phyloP scores from a whole-genome alignment of 805 yeast species.

The Zygosaccharomyces rouxii region DNA sequence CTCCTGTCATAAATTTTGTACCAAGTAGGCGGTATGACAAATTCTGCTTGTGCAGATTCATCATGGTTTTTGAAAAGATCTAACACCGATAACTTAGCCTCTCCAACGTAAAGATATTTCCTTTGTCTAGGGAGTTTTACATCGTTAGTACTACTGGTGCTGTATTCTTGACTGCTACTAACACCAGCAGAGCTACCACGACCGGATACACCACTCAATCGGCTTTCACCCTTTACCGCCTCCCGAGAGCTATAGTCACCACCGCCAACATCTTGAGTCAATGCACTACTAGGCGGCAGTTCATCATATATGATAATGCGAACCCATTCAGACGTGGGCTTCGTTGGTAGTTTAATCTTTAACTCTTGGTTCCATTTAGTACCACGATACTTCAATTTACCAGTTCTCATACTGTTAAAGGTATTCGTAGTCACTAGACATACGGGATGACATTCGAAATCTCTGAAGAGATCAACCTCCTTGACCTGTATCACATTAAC shows the following conservation, averaged over 20 bases:
- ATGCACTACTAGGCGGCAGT: slow-evolving; percentile 15
- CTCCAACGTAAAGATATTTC: slow-evolving; percentile 31
- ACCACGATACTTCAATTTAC: slow-evolving; percentile 20
- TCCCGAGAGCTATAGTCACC: slow-evolving; percentile 1
- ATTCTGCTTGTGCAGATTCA: slow-evolving; percentile 19
- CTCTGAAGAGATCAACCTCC: slow-evolving; percentile 23
- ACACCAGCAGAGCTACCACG: background rate
- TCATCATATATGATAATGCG: slow-evolving; percentile 32
- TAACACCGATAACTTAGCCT: slow-evolving; percentile 27
- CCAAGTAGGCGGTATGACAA: slow-evolving; percentile 22
- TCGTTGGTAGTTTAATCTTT: slow-evolving; percentile 27
- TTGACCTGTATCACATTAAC: slow-evolving; percentile 23
- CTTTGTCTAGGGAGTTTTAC: slow-evolving; percentile 5
- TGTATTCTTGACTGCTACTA: background rate
- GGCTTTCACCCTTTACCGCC: slow-evolving; percentile 1
- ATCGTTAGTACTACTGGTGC: background rate
- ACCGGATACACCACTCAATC: background rate
- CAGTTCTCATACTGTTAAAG: slow-evolving; percentile 23
- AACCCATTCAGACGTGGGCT: slow-evolving; percentile 28
- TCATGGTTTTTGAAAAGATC: slow-evolving; percentile 26
- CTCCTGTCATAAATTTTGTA: slow-evolving; percentile 27
- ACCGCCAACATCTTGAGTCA: background rate
- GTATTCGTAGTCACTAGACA: slow-evolving; percentile 30
- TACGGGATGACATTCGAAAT: slow-evolving; percentile 29
- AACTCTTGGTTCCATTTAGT: slow-evolving; percentile 28